Evolutionary conservation across 495 filamentous ascomycete genomes (phyloP), one percentile per base, ranked within the genome.

Genomic region (Symbiotaphrina buchneri): DNA sequence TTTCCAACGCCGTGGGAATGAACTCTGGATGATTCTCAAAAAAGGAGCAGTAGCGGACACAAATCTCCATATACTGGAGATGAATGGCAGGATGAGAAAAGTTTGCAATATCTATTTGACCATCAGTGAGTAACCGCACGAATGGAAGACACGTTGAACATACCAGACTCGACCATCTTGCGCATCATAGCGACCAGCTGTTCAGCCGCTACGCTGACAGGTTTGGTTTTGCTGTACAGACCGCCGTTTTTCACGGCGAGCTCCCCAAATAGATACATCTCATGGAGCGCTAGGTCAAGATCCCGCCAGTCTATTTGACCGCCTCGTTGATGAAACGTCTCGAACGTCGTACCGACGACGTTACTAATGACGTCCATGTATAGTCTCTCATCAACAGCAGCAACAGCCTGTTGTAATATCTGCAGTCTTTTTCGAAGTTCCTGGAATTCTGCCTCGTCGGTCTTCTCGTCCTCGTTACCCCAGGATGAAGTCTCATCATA

Each of bases 391-490:
- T 95, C 76, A 15, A 90, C 75, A 8, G 67, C 68, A 6, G 87
- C 81, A 15, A 94, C 67, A 18, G 70, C 76, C 52, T 94, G 87
- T 49, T 99, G 87, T 16, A 95, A 56, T 16, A 79, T 68, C 43
- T 85, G 79, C 28, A 99, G 56, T 36, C 73, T 60, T 46, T 90
- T 93, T 31, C 90, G 66, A 24, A 95, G 66, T 31, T 94, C 85
- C 41, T 90, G 77, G 44, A 95, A 95, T 46, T 99, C 87, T n/a
- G 87, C 90, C 47, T 95, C 90, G 46, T 99, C 87, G 1, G 82
- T 91, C 48, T 83, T 73, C 33, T 87, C 80, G 36, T 91, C 84
- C 44, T 94, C 87, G 28, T 8, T 72, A 15, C 83, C 85, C 90
- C 87, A 99, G 17, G 66, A 74, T 0, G 79, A 72, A 7, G 87